Conservation (phyloP, 73 alveolate species). For the Tetrahymena thermophila region DNA sequence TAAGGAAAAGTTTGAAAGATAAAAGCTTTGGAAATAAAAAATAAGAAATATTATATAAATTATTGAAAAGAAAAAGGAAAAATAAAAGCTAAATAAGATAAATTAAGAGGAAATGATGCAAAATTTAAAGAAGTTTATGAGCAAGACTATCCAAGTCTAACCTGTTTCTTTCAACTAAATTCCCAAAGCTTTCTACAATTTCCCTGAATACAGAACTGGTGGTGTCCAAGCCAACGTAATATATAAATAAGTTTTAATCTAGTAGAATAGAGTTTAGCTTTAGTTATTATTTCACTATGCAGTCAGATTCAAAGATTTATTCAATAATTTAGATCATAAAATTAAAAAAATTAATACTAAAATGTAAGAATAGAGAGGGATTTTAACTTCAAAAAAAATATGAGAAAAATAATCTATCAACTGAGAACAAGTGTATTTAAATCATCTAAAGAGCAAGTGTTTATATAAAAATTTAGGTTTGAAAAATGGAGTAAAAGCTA, state of each 20-base stretch:
- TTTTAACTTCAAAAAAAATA: neutral
- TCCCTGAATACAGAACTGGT: neutral
- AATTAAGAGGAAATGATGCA: neutral
- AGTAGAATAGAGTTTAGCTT: neutral
- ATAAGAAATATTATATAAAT: neutral
- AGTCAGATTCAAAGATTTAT: neutral
- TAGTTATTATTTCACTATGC: neutral
- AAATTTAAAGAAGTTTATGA: neutral
- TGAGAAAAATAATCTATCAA: neutral
- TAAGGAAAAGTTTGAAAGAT: neutral
- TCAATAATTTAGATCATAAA: neutral
- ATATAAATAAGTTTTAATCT: neutral
- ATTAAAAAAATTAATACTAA: neutral
- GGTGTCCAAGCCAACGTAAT: neutral
- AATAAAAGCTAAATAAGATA: neutral
- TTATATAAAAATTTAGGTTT: neutral
- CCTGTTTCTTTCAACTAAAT: neutral
- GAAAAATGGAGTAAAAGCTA: neutral
- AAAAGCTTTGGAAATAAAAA: neutral
- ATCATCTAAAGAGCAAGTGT: neutral
- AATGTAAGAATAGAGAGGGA: neutral
- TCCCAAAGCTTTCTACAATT: neutral
- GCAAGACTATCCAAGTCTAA: neutral
- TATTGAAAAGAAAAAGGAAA: neutral
- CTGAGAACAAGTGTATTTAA: neutral